Evolutionary conservation across 192 early-diverging fungal species (phyloP).

Genomic region (Coemansia sp.): DNA sequence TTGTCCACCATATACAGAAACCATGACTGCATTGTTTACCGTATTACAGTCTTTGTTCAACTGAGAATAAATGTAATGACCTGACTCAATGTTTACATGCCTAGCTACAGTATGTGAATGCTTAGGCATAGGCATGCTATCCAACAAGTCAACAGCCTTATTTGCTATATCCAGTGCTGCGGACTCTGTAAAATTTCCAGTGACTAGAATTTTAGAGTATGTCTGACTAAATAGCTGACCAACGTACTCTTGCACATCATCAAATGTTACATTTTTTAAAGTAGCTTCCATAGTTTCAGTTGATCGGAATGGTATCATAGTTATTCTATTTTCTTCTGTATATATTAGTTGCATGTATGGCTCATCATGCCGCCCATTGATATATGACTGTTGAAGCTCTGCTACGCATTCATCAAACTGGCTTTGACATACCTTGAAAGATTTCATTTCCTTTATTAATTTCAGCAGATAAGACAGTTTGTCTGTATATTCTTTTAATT

Average conservation of each 20-base stretch:
- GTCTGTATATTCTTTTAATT: neutral
- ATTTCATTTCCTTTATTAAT: neutral
- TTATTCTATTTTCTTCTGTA: neutral
- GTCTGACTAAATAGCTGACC: slow-evolving; percentile 12
- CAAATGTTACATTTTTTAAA: neutral
- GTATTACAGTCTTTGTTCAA: slow-evolving; percentile 62
- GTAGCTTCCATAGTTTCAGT: neutral
- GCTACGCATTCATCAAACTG: neutral
- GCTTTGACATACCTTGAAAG: neutral
- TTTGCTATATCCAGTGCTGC: slow-evolving; percentile 60
- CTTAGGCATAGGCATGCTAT: slow-evolving; percentile 44
- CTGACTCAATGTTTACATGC: slow-evolving; percentile 17
- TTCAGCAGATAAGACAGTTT: neutral
- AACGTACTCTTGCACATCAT: neutral
- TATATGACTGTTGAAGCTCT: neutral
- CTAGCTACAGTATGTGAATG: neutral
- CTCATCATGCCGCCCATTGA: neutral
- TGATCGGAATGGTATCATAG: neutral
- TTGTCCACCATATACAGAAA: slow-evolving; percentile 74
- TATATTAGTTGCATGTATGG: neutral
- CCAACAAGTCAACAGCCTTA: slow-evolving; percentile 55
- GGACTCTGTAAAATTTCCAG: slow-evolving; percentile 70
- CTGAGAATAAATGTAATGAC: slow-evolving; percentile 20
- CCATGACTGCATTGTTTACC: slow-evolving; percentile 77
- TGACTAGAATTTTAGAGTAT: slow-evolving; percentile 70